Conservation (phyloP, 1,284 basidiomycete genomes). For the Bothia castanella region DNA sequence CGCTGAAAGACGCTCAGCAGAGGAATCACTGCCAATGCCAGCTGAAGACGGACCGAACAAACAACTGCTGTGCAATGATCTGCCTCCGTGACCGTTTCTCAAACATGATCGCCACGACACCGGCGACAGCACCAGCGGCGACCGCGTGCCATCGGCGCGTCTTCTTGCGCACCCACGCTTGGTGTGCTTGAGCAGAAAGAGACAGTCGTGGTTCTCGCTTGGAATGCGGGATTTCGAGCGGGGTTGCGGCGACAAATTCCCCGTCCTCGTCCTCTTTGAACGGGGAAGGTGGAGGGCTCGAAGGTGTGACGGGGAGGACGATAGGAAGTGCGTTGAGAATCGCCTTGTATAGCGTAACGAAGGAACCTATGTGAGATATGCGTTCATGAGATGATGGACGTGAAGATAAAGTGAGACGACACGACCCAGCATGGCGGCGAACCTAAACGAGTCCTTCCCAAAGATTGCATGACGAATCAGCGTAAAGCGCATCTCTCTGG, state of each 20-base stretch:
- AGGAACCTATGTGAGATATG: slow-evolving; percentile 50
- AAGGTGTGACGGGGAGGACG: slow-evolving; percentile 51
- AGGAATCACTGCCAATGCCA: neutral
- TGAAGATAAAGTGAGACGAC: slow-evolving; percentile 16
- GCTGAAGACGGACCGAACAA: slow-evolving; percentile 59
- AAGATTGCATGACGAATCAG: slow-evolving; percentile 76
- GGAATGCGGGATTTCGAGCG: slow-evolving; percentile 23
- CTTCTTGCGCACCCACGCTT: slow-evolving; percentile 59
- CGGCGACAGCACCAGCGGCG: slow-evolving; percentile 80
- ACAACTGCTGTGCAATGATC: slow-evolving; percentile 86
- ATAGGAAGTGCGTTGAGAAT: slow-evolving; percentile 82
- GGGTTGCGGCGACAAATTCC: slow-evolving; percentile 27
- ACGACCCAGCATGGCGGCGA: slow-evolving; percentile 82
- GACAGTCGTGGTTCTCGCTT: slow-evolving; percentile 52
- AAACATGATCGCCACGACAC: slow-evolving; percentile 78
- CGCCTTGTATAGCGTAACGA: slow-evolving; percentile 79
- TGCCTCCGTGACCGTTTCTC: slow-evolving; percentile 70
- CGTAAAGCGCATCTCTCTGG: slow-evolving; percentile 49
- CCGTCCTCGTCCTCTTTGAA: slow-evolving; percentile 37
- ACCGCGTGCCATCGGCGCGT: slow-evolving; percentile 85
- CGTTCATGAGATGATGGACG: neutral
- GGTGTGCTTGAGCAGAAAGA: slow-evolving; percentile 57
- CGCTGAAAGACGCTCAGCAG: slow-evolving; percentile 42
- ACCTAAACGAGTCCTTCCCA: slow-evolving; percentile 74
- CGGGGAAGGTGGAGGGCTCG: slow-evolving; percentile 34